Evolutionary conservation across 805 yeast species (phyloP).

Genomic region (Candida insectorum): DNA sequence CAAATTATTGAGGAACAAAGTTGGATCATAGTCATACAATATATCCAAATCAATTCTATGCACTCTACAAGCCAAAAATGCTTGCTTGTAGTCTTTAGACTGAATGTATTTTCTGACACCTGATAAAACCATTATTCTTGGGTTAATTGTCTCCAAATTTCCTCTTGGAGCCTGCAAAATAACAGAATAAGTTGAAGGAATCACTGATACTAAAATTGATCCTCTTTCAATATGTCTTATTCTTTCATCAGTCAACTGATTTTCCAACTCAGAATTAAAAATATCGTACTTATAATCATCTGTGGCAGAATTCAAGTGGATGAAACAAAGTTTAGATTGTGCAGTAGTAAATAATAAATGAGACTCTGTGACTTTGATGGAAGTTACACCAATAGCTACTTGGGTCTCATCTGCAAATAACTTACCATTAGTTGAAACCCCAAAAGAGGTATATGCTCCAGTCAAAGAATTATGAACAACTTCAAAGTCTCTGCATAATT

Average conservation of each 20-base stretch:
- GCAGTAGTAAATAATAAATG: constrained; percentile 84
- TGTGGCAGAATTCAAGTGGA: constrained; percentile 54
- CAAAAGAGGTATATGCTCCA: constrained; percentile 49
- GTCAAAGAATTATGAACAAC: constrained; percentile 32
- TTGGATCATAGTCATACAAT: constrained; percentile 82
- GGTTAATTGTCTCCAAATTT: constrained; percentile 88
- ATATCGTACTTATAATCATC: constrained; percentile 30
- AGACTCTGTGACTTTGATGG: constrained; percentile 67
- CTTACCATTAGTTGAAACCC: constrained; percentile 73
- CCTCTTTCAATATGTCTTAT: constrained; percentile 89
- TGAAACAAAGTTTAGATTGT: constrained; percentile 75
- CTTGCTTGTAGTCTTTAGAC: constrained; percentile 56
- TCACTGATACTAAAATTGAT: constrained; percentile 72
- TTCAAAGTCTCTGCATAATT: constrained; percentile 58
- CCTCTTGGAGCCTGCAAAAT: constrained; percentile 95
- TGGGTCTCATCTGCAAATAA: constrained; percentile 60
- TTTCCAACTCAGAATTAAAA: constrained; percentile 25
- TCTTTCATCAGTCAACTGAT: constrained; percentile 62
- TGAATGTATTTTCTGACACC: constrained; percentile 74
- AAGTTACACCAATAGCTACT: constrained; percentile 74
- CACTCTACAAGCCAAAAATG: constrained; percentile 79
- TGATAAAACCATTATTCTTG: constrained; percentile 85
- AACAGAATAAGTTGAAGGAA: constrained; percentile 80
- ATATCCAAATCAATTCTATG: constrained; percentile 91
- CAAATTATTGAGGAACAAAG: constrained; percentile 58